Conservation (phyloP, 805 yeast genomes). For the Saturnispora quitensis region DNA sequence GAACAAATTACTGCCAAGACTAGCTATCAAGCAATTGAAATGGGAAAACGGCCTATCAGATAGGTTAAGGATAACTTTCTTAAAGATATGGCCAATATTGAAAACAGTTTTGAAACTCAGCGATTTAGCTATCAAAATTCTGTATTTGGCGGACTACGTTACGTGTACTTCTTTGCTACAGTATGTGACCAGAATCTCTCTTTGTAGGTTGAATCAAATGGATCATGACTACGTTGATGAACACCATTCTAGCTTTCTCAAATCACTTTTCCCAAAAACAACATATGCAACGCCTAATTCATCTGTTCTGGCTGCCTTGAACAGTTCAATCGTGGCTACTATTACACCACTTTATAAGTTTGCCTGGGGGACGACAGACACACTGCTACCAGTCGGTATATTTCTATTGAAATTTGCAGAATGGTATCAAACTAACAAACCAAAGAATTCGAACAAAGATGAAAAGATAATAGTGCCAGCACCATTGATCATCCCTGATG, state of each 20-base stretch:
- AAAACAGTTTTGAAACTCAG: conserved; percentile 37
- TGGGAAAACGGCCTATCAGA: conserved; percentile 17
- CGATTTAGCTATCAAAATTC: conserved; percentile 49
- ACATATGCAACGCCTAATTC: not conserved
- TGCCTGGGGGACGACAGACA: conserved; percentile 23
- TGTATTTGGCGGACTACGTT: conserved; percentile 57
- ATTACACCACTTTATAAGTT: conserved; percentile 20
- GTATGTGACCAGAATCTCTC: conserved; percentile 50
- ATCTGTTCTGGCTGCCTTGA: conserved; percentile 5
- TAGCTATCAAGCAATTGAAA: conserved; percentile 32
- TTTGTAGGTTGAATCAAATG: conserved; percentile 47
- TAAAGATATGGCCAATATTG: conserved; percentile 53
- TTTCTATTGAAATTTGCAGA: conserved; percentile 77
- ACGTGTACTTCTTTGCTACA: conserved; percentile 59
- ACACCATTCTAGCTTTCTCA: conserved; percentile 11
- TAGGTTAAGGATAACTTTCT: conserved; percentile 27
- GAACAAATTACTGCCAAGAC: conserved; percentile 54
- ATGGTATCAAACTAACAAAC: conserved; percentile 72
- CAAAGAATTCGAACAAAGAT: conserved; percentile 27
- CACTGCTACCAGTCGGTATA: conserved; percentile 71
- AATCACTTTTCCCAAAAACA: not conserved
- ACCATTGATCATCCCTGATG: not conserved
- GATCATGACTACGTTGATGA: conserved; percentile 37
- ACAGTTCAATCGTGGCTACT: not conserved
- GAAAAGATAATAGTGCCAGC: conserved; percentile 13